A percentile compares a stretch with the other conserved stretches of the same genome.
These are phyloP conservation scores for Mycena rebaudengoi DNA, from an alignment of 768 basidiomycete genomes.

Conservation along the genomic window DNA sequence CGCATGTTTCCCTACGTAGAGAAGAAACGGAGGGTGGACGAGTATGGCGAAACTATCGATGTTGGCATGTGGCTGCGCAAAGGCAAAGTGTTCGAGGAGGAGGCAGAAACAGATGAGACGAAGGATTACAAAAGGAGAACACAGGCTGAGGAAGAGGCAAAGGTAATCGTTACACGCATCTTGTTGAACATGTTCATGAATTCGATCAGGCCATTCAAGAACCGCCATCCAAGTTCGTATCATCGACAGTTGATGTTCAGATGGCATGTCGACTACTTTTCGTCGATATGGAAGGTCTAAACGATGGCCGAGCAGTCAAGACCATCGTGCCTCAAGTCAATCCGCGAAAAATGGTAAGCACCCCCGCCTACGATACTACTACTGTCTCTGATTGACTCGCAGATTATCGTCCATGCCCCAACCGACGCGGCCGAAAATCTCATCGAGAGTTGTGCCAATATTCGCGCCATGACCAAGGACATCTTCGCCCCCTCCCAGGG, in stretches of 20 bases:
- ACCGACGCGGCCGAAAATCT: slow-evolving; percentile 72
- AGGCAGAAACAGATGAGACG: slow-evolving; percentile 82
- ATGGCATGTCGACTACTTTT: slow-evolving; percentile 88
- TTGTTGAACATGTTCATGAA: background rate
- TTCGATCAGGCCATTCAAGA: slow-evolving; percentile 68
- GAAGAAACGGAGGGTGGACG: slow-evolving; percentile 90
- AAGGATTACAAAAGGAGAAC: slow-evolving; percentile 75
- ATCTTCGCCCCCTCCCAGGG: slow-evolving; percentile 81
- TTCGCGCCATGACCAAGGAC: slow-evolving; percentile 92
- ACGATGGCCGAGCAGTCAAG: slow-evolving; percentile 96
- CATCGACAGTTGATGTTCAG: slow-evolving; percentile 78
- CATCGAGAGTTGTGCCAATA: slow-evolving; percentile 81
- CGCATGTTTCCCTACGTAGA: slow-evolving; percentile 98
- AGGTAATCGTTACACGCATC: slow-evolving; percentile 54
- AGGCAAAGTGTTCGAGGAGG: slow-evolving; percentile 90
- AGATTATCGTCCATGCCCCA: slow-evolving; percentile 92
- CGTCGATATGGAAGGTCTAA: slow-evolving; percentile 95
- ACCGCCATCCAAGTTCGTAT: slow-evolving; percentile 91
- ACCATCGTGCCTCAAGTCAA: slow-evolving; percentile 97
- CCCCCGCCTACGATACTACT: slow-evolving; percentile 2
- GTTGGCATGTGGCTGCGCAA: slow-evolving; percentile 96
- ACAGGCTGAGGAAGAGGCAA: slow-evolving; percentile 81
- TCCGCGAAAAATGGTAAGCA: slow-evolving; percentile 88
- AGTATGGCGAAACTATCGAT: slow-evolving; percentile 95
- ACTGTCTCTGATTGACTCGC: background rate